Base-by-base conservation (phyloP, 345 rosid species). In the Eucalyptus regnans region DNA sequence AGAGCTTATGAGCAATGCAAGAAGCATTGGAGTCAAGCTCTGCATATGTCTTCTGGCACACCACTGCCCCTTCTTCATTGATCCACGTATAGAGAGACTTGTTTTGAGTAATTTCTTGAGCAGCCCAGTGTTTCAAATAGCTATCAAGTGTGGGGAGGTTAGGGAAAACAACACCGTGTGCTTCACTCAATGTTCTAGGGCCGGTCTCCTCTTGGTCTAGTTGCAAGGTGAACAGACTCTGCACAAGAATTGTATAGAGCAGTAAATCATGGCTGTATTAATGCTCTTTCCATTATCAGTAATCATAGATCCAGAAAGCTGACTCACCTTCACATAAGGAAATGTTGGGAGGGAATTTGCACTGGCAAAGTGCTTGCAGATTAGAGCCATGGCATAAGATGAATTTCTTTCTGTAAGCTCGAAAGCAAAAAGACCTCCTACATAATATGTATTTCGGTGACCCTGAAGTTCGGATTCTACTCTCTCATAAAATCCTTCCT, bases 341-440 rank as follows among this genome's bases (percentile, higher is more conserved):
- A 90, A 91, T 60, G 86, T 79, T 18, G 95, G 96, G 85, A 89
- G 37, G 20, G 94, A 50, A 56, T 91, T 88, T 88, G 90, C 50
- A 49, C 86, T 91, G 66, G 96, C 95, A 89, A 95, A 94, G 90
- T 94, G 96, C 90, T 95, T 94, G 94, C 94, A 90, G 80, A 95
- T 87, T 76, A 92, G 89, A 86, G 94, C 92, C 94, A 94, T 94
- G 87, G 96, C 90, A 89, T 95, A 95, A 23, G 95, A 94, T 62
- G 96, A 93, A 90, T 94, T 95, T 89, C 97, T 93, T 93, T 94
- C 96, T 5, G 96, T 94, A 44, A 94, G 95, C 89, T 95, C 97
- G 83, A 95, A 95, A 49, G 97, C 96, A 92, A 89, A 91, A 50
- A 94, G 96, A 81, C 97, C 97, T 31, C 97, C 95, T 23, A 93